phyloP scores from a whole-genome alignment of 352 stramenopile genomes.

The Phytopythium boreale region DNA sequence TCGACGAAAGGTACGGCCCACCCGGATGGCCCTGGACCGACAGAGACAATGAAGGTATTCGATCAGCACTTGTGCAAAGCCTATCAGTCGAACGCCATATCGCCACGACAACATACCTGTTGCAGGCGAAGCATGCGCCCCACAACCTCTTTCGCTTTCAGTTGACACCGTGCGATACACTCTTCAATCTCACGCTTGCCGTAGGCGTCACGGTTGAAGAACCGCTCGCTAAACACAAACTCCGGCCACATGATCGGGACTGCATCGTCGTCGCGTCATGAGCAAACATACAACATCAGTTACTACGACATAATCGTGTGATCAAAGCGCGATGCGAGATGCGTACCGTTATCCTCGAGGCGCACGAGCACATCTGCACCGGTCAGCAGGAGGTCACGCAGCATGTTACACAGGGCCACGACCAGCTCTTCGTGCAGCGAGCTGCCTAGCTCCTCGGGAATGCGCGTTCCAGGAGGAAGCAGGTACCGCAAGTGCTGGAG shows the following conservation, averaged over 20 bases:
- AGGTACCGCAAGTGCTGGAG: constrained; percentile 77
- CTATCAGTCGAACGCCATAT: neutral
- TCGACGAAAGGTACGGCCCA: constrained; percentile 27
- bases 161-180: constrained; percentile 48
- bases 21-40: constrained; percentile 22
- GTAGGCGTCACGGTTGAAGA: constrained; percentile 65
- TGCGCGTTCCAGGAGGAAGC: constrained; percentile 46
- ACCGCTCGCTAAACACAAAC: constrained; percentile 69
- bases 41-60: neutral
- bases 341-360: constrained; percentile 76
- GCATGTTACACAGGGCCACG: constrained; percentile 61
- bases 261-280: constrained; percentile 14
- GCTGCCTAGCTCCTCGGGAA: constrained; percentile 39
- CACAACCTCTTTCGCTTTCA: constrained; percentile 48
- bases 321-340: constrained; percentile 1
- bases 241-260: constrained; percentile 64
- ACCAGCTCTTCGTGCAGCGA: constrained; percentile 69
- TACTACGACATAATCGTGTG: neutral
- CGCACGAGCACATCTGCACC: constrained; percentile 71
- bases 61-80: neutral
- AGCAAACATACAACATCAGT: constrained; percentile 8
- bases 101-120: constrained; percentile 25
- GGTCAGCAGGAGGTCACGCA: constrained; percentile 70
- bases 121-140: constrained; percentile 70
- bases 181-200: constrained; percentile 39